phyloP scores from a whole-genome alignment of 768 basidiomycete species.

The Trametes punicea region DNA sequence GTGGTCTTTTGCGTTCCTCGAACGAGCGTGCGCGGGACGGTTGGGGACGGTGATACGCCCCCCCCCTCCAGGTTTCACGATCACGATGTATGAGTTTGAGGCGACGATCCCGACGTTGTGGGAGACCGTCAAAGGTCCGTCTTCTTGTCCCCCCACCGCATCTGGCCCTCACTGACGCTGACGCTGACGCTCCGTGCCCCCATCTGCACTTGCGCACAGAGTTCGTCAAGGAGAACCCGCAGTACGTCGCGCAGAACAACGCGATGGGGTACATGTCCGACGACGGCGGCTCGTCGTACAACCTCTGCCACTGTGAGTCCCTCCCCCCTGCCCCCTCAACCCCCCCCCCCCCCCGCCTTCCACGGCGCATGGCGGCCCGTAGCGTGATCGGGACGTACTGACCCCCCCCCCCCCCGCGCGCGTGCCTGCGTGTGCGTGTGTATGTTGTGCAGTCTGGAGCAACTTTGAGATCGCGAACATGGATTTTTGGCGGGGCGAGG shows the following conservation, averaged over 20 bases:
- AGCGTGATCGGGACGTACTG: too few relatives aligned
- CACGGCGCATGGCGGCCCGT: too few relatives aligned
- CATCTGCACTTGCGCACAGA: constrained; percentile 32
- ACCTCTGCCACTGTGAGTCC: constrained; percentile 59
- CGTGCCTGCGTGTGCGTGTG: too few relatives aligned
- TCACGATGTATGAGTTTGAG: constrained; percentile 61
- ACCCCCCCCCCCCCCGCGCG: too few relatives aligned
- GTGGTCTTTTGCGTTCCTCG: not conserved
- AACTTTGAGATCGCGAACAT: constrained; percentile 84
- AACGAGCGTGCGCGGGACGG: not conserved
- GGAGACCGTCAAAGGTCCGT: constrained; percentile 52
- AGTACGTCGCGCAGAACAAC: constrained; percentile 55
- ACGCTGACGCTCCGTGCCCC: not conserved
- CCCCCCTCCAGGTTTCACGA: constrained; percentile 50
- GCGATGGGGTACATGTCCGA: constrained; percentile 64
- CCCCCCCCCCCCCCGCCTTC: too few relatives aligned
- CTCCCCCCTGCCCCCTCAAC: too few relatives aligned
- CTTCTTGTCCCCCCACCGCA: not conserved
- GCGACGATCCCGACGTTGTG: constrained; percentile 64
- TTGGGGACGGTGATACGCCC: not conserved
- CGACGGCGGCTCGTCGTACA: constrained; percentile 61
- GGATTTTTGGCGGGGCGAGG: constrained; percentile 83
- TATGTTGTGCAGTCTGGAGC: constrained; percentile 62
- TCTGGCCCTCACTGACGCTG: too few relatives aligned
- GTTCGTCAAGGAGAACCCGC: constrained; percentile 51